Evolutionary conservation across 208 protist species (phyloP).

Genomic region (Phytomonas sp.): DNA sequence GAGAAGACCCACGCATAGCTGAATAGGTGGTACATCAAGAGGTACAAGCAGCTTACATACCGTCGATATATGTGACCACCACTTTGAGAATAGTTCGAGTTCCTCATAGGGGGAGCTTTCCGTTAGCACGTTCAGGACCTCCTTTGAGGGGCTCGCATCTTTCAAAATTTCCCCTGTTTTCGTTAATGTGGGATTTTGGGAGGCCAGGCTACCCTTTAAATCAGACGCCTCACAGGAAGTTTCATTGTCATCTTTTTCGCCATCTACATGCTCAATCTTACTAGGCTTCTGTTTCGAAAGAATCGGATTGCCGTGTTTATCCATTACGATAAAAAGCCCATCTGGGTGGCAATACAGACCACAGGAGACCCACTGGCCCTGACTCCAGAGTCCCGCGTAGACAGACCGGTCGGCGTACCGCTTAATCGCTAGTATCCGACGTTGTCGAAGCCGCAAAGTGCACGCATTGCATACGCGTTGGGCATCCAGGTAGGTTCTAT

Average conservation of each 20-base stretch:
- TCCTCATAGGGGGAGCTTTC: constrained; percentile 40
- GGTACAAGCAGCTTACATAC: constrained; percentile 32
- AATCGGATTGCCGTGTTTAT: constrained; percentile 37
- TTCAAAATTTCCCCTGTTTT: constrained; percentile 13
- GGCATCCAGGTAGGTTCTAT: constrained; percentile 9
- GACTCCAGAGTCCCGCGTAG: constrained; percentile 77
- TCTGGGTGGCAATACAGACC: constrained; percentile 71
- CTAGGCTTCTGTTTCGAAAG: constrained; percentile 4
- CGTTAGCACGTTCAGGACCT: constrained; percentile 26
- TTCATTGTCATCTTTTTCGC: constrained; percentile 3
- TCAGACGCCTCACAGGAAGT: not conserved
- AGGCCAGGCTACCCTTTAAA: not conserved
- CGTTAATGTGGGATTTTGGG: not conserved
- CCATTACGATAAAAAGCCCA: constrained; percentile 65
- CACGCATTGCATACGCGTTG: constrained; percentile 75
- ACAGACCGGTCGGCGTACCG: constrained; percentile 55
- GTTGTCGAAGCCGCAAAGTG: constrained; percentile 56
- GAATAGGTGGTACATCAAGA: constrained; percentile 38
- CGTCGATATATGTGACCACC: constrained; percentile 48
- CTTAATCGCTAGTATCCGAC: constrained; percentile 50
- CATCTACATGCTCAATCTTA: not conserved
- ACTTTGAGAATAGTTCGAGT: constrained; percentile 59
- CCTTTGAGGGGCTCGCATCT: constrained; percentile 36
- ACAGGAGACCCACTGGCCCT: constrained; percentile 55
- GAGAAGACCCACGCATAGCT: constrained; percentile 13